phyloP scores from a whole-genome alignment of 495 filamentous ascomycete genomes.

The Hypoxylon intermedium region DNA sequence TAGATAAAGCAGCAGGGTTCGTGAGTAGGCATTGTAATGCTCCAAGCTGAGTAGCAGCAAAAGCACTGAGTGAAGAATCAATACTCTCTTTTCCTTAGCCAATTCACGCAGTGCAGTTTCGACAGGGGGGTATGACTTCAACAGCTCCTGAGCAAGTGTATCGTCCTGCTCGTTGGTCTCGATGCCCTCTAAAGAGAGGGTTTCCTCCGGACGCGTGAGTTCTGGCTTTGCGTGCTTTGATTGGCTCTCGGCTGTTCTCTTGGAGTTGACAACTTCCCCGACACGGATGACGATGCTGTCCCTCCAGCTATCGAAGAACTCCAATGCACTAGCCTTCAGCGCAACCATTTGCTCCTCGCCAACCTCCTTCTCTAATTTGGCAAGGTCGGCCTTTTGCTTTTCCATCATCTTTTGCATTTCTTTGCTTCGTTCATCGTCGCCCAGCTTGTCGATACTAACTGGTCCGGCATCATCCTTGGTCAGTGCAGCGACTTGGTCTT shows the following conservation, averaged over 20 bases:
- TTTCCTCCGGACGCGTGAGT: not conserved
- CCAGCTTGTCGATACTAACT: slow-evolving; percentile 11
- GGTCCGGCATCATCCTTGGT: slow-evolving; percentile 32
- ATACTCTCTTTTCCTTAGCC: slow-evolving; percentile 50
- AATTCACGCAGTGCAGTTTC: slow-evolving; percentile 52
- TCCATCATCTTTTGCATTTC: slow-evolving; percentile 40
- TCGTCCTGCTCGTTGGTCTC: slow-evolving; percentile 32
- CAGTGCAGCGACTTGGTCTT: slow-evolving; percentile 17
- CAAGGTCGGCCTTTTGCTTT: slow-evolving; percentile 35
- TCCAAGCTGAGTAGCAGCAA: slow-evolving; percentile 81
- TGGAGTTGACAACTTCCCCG: slow-evolving; percentile 69
- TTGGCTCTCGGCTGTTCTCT: slow-evolving; percentile 47
- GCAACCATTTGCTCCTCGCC: slow-evolving; percentile 45
- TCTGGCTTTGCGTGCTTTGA: slow-evolving; percentile 30
- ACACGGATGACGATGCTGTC: slow-evolving; percentile 66
- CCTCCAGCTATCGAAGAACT: slow-evolving; percentile 71
- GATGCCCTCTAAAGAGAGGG: slow-evolving; percentile 22
- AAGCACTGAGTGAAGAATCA: slow-evolving; percentile 67
- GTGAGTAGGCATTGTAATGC: slow-evolving; percentile 78
- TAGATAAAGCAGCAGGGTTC: slow-evolving; percentile 73
- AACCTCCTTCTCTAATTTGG: slow-evolving; percentile 48
- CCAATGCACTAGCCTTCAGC: slow-evolving; percentile 47
- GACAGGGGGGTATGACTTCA: slow-evolving; percentile 54
- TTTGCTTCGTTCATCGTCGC: slow-evolving; percentile 8
- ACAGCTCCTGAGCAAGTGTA: slow-evolving; percentile 56